phyloP scores from a whole-genome alignment of 2,329 filamentous ascomycete species.

The Colletotrichum sidae region DNA sequence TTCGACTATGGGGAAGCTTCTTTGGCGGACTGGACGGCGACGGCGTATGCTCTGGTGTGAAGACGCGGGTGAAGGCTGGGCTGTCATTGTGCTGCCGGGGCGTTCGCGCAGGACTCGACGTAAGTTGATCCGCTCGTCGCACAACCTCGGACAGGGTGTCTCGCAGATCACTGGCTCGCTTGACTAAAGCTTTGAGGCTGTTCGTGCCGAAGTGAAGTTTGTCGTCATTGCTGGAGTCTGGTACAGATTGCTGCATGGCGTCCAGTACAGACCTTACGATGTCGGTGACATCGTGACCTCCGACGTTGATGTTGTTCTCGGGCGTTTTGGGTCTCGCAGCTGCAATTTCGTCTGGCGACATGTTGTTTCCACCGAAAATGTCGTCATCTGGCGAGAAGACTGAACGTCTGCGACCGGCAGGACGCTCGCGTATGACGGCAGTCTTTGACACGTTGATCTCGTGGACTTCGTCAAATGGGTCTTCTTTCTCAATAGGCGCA shows the following conservation, averaged over 20 bases:
- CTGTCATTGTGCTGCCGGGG: slow-evolving; percentile 64
- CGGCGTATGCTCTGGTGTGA: slow-evolving; percentile 64
- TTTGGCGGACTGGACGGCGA: slow-evolving; percentile 65
- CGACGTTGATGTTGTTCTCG: slow-evolving; percentile 48
- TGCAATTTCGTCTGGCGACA: slow-evolving; percentile 52
- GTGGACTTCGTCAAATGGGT: slow-evolving; percentile 52
- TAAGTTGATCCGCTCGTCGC: slow-evolving; percentile 68
- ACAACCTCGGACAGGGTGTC: slow-evolving; percentile 71
- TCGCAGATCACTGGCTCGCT: slow-evolving; percentile 69
- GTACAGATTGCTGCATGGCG: slow-evolving; percentile 67
- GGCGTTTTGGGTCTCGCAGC: slow-evolving; percentile 55
- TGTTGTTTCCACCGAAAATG: slow-evolving; percentile 69
- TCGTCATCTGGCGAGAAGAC: slow-evolving; percentile 76
- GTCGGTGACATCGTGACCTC: slow-evolving; percentile 55
- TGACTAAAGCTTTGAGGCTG: slow-evolving; percentile 74
- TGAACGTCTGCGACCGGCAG: slow-evolving; percentile 65
- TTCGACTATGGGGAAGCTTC: slow-evolving; percentile 63
- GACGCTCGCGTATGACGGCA: slow-evolving; percentile 65
- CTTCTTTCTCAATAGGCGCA: slow-evolving; percentile 53
- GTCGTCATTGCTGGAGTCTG: slow-evolving; percentile 57
- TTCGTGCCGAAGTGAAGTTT: slow-evolving; percentile 77
- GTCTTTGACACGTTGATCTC: slow-evolving; percentile 61
- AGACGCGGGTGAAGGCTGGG: slow-evolving; percentile 75
- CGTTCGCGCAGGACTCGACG: slow-evolving; percentile 65
- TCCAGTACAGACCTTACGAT: slow-evolving; percentile 73